A percentile compares a stretch with the other conserved stretches of the same genome.
phyloP scores from a whole-genome alignment of 1,284 basidiomycete species.

The Boletus holoroseus region DNA sequence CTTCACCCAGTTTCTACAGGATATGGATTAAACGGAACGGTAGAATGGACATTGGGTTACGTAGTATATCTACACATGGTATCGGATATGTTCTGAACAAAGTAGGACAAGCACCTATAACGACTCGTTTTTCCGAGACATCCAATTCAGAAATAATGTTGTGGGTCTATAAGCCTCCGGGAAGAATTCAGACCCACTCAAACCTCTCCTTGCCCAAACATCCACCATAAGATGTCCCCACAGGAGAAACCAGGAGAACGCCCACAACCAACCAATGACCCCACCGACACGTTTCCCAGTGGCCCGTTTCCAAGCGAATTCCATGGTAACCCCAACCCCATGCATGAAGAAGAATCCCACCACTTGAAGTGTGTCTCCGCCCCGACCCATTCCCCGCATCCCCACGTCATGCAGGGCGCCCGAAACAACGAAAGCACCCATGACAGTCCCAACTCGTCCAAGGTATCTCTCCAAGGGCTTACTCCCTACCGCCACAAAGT shows the following conservation, averaged over 20 bases:
- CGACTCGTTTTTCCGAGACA: not conserved
- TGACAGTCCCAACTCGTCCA: slow-evolving; percentile 43
- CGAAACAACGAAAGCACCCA: slow-evolving; percentile 55
- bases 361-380: slow-evolving; percentile 42
- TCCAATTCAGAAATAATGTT: slow-evolving; percentile 16
- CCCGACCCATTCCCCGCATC: slow-evolving; percentile 54
- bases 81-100: not conserved
- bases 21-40: not conserved
- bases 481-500: slow-evolving; percentile 36
- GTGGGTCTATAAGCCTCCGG: slow-evolving; percentile 23
- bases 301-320: slow-evolving; percentile 39
- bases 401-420: slow-evolving; percentile 53
- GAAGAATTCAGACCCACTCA: slow-evolving; percentile 16
- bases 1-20: not conserved
- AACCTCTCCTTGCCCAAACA: slow-evolving; percentile 46
- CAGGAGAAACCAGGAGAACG: slow-evolving; percentile 38
- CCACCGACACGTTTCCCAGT: slow-evolving; percentile 45
- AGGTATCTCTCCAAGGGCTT: slow-evolving; percentile 32
- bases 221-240: slow-evolving; percentile 48
- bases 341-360: slow-evolving; percentile 54
- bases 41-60: not conserved
- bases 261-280: slow-evolving; percentile 47
- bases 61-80: not conserved
- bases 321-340: slow-evolving; percentile 47
- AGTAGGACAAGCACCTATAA: not conserved